Percentiles rank a stretch among this genome's conserved stretches.
Conservation (phyloP, 2,329 filamentous ascomycete genomes). For the Talaromyces atroroseus region DNA sequence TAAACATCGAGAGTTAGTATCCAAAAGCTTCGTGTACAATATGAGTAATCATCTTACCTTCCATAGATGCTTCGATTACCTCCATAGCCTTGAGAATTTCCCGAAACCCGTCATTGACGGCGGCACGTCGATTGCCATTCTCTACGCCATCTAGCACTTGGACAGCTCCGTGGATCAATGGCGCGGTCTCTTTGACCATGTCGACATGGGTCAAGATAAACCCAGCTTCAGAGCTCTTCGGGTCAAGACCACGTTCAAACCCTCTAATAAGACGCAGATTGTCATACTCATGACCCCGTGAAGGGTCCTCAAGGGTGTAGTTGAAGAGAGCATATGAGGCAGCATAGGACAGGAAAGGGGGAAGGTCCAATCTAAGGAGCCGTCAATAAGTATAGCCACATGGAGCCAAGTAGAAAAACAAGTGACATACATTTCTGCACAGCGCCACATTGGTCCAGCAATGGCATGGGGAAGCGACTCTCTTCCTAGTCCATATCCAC, state of each 20-base stretch:
- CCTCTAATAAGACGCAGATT: constrained; percentile 80
- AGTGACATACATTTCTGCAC: constrained; percentile 66
- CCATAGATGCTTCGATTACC: constrained; percentile 74
- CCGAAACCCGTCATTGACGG: constrained; percentile 60
- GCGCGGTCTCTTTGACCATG: constrained; percentile 84
- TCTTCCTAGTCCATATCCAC: constrained; percentile 72
- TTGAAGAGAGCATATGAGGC: constrained; percentile 60
- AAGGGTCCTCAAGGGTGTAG: constrained; percentile 55
- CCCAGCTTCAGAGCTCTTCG: constrained; percentile 81
- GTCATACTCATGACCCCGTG: constrained; percentile 50
- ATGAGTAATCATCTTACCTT: constrained; percentile 41
- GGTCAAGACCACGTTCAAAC: constrained; percentile 85
- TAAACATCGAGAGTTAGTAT: background rate
- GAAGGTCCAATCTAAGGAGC: constrained; percentile 59
- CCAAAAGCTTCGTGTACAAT: background rate
- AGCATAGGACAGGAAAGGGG: constrained; percentile 86
- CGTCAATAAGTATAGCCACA: background rate
- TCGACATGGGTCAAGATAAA: constrained; percentile 95
- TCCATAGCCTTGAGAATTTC: constrained; percentile 59
- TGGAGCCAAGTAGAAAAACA: constrained; percentile 3
- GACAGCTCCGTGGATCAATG: constrained; percentile 67
- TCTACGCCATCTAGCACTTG: constrained; percentile 58
- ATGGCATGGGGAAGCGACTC: constrained; percentile 68
- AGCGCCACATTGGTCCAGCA: constrained; percentile 74
- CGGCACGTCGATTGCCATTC: constrained; percentile 44